Base-by-base conservation (phyloP, 139 green algal species). In the Picochlorum sp. region DNA sequence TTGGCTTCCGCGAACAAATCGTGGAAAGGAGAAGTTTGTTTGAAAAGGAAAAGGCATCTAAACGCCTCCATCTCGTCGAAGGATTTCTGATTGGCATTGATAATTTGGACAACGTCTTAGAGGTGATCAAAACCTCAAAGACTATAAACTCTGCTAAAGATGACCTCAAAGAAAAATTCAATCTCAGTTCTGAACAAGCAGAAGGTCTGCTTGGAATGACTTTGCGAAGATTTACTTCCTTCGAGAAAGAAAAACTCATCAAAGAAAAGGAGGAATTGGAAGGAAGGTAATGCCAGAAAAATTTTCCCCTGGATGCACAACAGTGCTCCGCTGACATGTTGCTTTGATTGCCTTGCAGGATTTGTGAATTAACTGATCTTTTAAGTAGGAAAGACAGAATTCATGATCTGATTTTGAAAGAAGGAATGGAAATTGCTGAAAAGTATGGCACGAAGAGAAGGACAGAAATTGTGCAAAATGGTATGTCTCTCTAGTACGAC, bases 1-100 rank as follows among this genome's bases (percentile, higher is more conserved):
- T 92, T 20, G 85, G 90, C 46, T 97, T 97, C 68, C 88, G 81
- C 68, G 85, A 72, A 10, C 58, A 84, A 11, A 83, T 95, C 18
- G 74, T 97, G 14, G 49, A 80, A 65, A 71, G 79, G 8, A 74
- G 92, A 10, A 74, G 83, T 10, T 4, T 16, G 45, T 68, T 85
- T 62, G 63, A 82, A 32, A 79, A 94, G 60, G 26, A 15, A 2
- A 76, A 80, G n/a, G 84, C 86, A 0, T n/a, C 73, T 45, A 50
- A 67, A 15, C 81, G 91, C 9, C 68, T 85, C 66, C 84, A 96
- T 64, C 50, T 93, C 3, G 85, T 97, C 37, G 69, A 90, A 50
- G 90, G 89, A 23, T 82, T 92, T 56, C 68, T 96, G 51, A 11
- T 58, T 3, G 86, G 86, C 20, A 68, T 95, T 66, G 23, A 32